Conservation (phyloP, 1,284 basidiomycete species). For the Earliella scabrosa region DNA sequence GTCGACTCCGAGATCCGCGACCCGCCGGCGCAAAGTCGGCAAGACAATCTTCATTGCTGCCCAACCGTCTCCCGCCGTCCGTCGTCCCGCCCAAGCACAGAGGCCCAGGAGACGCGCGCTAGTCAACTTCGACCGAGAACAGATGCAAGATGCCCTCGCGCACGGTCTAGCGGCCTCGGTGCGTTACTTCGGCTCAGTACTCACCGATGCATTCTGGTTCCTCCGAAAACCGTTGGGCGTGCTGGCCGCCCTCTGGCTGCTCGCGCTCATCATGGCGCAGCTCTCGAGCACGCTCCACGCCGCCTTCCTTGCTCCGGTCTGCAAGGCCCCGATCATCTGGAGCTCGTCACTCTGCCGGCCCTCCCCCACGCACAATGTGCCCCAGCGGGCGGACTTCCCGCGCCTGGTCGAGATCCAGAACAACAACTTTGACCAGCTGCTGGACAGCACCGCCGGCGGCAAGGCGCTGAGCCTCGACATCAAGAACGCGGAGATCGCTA, state of each 20-base stretch:
- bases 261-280: slow-evolving; percentile 45
- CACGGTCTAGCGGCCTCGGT: slow-evolving; percentile 35
- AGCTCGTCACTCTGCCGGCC: slow-evolving; percentile 47
- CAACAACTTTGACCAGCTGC: slow-evolving; percentile 61
- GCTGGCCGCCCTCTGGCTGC: slow-evolving; percentile 54
- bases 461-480: slow-evolving; percentile 65
- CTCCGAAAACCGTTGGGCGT: slow-evolving; percentile 60
- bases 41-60: slow-evolving; percentile 24
- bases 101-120: background rate
- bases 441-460: slow-evolving; percentile 59
- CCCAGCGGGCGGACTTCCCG: slow-evolving; percentile 59
- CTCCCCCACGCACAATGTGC: slow-evolving; percentile 2
- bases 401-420: slow-evolving; percentile 61
- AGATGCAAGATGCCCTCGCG: slow-evolving; percentile 21
- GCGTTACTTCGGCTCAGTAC: slow-evolving; percentile 50
- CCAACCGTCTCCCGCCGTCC: slow-evolving; percentile 14
- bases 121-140: slow-evolving; percentile 19
- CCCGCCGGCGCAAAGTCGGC: slow-evolving; percentile 22
- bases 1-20: background rate
- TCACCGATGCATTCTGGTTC: slow-evolving; percentile 48
- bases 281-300: slow-evolving; percentile 46
- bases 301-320: slow-evolving; percentile 60
- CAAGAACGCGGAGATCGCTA: slow-evolving; percentile 78
- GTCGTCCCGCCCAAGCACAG: background rate
- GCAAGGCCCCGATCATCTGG: slow-evolving; percentile 62